Conservation (phyloP, 495 filamentous ascomycete species). For the Penicillium tannophilum region DNA sequence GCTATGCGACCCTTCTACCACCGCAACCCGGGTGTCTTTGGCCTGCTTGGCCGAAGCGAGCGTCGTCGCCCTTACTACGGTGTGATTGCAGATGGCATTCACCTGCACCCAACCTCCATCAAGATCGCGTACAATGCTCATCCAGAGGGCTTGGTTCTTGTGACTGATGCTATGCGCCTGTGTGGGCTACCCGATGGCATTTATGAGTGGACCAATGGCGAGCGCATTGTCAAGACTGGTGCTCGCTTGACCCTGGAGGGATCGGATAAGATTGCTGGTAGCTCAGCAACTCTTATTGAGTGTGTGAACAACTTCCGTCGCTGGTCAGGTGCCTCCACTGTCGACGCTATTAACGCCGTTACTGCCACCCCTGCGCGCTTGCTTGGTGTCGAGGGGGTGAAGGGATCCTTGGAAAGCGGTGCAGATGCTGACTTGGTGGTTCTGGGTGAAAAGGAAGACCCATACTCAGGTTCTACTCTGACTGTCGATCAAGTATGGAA, state of each 20-base stretch:
- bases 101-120: constrained; percentile 62
- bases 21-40: constrained; percentile 82
- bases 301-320: constrained; percentile 80
- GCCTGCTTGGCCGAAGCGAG: constrained; percentile 60
- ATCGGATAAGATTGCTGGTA: constrained; percentile 70
- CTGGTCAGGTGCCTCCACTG: constrained; percentile 66
- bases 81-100: constrained; percentile 64
- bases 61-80: constrained; percentile 57
- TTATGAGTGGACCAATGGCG: constrained; percentile 80
- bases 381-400: constrained; percentile 65
- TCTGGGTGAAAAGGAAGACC: constrained; percentile 56
- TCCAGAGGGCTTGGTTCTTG: constrained; percentile 56
- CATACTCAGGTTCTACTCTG: constrained; percentile 47
- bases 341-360: constrained; percentile 67
- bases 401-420: constrained; percentile 66
- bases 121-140: constrained; percentile 61
- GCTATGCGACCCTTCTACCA: constrained; percentile 86
- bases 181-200: constrained; percentile 72
- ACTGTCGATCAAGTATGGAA: constrained; percentile 78
- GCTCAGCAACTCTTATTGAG: constrained; percentile 71
- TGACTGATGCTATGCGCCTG: constrained; percentile 64
- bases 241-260: constrained; percentile 67
- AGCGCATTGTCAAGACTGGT: constrained; percentile 68
- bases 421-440: constrained; percentile 83
- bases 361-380: constrained; percentile 73